These are phyloP conservation scores for Podospora appendiculata DNA, from an alignment of 495 filamentous ascomycete genomes.

Conservation along the genomic window DNA sequence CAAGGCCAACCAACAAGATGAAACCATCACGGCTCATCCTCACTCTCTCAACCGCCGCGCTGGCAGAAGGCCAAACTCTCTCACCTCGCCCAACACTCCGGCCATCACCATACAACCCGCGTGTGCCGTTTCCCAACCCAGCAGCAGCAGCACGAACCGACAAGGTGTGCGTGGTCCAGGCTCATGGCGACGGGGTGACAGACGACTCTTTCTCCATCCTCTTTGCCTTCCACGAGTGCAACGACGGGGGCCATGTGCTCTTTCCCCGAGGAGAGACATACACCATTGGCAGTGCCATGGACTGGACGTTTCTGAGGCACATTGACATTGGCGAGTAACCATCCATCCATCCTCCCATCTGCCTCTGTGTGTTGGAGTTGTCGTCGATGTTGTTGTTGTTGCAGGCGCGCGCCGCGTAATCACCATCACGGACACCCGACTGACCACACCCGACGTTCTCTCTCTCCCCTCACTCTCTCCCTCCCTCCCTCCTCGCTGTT, in stretches of 20 bases:
- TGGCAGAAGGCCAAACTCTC: too few species aligned
- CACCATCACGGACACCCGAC: too few species aligned
- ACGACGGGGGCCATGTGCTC: conserved; percentile 58
- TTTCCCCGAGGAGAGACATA: conserved; percentile 48
- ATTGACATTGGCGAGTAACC: conserved; percentile 44
- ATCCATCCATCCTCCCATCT: not conserved
- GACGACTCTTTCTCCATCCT: conserved; percentile 57
- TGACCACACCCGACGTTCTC: too few species aligned
- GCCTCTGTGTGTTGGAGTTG: not conserved
- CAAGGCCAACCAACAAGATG: not conserved
- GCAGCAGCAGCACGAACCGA: conserved; percentile 1
- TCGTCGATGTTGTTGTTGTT: not conserved
- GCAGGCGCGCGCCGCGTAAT: not conserved
- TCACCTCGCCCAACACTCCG: conserved; percentile 18
- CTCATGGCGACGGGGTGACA: conserved; percentile 32
- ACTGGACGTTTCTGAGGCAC: conserved; percentile 55
- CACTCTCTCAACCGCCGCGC: too few species aligned
- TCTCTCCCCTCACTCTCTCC: too few species aligned
- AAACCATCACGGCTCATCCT: not conserved
- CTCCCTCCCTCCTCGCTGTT: too few species aligned
- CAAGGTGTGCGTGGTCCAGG: conserved; percentile 25
- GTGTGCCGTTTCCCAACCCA: conserved; percentile 15
- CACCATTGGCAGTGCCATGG: conserved; percentile 55
- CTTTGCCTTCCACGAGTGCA: conserved; percentile 48
- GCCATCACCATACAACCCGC: conserved; percentile 19